Base-by-base conservation (phyloP, 2,329 filamentous ascomycete genomes). In the Botrytis porri region DNA sequence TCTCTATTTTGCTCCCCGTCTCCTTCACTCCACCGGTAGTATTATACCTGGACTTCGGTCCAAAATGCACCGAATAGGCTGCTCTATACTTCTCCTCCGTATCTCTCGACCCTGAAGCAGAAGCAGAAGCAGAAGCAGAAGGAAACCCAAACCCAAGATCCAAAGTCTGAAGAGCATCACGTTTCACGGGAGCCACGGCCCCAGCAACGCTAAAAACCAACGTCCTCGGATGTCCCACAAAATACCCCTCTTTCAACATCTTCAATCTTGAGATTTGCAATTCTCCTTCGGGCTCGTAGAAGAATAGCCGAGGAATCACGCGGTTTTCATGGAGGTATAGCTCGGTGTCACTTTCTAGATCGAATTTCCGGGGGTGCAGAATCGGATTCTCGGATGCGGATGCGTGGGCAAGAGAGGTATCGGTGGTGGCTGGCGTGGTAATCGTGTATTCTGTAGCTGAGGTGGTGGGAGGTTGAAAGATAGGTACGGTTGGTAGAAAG, bases 331-430 rank as follows among this genome's bases (percentile, higher is more conserved):
- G 64, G 3, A 70, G 5, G 8, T 69, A 73, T 14, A 73, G 20
- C 18, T 73, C 71, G 18, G 57, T 73, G 20, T 73, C 71, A n/a
- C 51, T 73, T 18, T n/a, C n/a, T 22, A 70, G 25, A 35, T 73
- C 71, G 57, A 73, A 73, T 54, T 62, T 61, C 14, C 71, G 71
- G 2, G 64, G 64, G 5, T 73, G 54, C 20, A 73, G 57, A 43
- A 51, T 62, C 8, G 57, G 29, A 37, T 57, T 73, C 4, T 41
- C n/a, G 12, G 18, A 51, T 22, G n/a, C 5, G n/a, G 48, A 7
- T 32, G 16, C 35, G 9, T 51, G 9, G 9, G 25, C 22, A 2
- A 67, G n/a, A 6, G 64, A 66, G 3, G 25, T 16, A 8, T 59
- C 51, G 3, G 37, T 29, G 10, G 48, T 48, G 25, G 25, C 62